Conservation (phyloP, 177 flowering plant genomes). For the Tripterygium wilfordii region DNA sequence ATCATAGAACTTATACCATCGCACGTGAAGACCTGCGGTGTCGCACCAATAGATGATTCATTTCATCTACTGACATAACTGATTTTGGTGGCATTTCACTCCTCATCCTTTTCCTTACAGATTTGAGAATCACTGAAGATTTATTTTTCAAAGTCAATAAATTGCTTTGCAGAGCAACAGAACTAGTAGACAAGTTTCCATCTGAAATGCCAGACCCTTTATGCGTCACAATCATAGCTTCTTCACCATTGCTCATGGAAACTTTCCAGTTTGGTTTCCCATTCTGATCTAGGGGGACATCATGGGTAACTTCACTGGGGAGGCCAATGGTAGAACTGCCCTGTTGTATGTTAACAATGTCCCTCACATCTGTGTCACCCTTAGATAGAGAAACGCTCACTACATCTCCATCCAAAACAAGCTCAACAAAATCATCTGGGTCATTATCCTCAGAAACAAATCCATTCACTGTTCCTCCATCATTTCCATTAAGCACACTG, state of each 20-base stretch:
- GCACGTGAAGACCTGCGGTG: slow-evolving; percentile 53
- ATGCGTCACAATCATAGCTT: slow-evolving; percentile 4
- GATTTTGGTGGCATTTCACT: slow-evolving; percentile 69
- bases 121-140: slow-evolving; percentile 8
- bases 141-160: slow-evolving; percentile 9
- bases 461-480: slow-evolving; percentile 8
- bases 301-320: slow-evolving; percentile 4
- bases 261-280: slow-evolving; percentile 12
- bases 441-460: slow-evolving; percentile 11
- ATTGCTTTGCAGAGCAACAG: slow-evolving; percentile 11
- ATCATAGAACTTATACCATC: slow-evolving; percentile 37
- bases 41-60: slow-evolving; percentile 46
- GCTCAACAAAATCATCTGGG: slow-evolving; percentile 10
- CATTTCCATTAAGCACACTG: slow-evolving; percentile 3
- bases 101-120: slow-evolving; percentile 43
- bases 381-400: slow-evolving; percentile 8
- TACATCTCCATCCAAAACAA: slow-evolving; percentile 12
- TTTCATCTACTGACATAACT: slow-evolving; percentile 41
- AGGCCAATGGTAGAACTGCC: slow-evolving; percentile 10
- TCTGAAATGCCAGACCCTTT: slow-evolving; percentile 10
- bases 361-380: slow-evolving; percentile 14
- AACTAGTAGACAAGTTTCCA: slow-evolving; percentile 9
- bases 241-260: slow-evolving; percentile 8
- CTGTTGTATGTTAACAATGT: slow-evolving; percentile 9
- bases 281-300: slow-evolving; percentile 11